Evolutionary conservation across 768 basidiomycete genomes (phyloP).

Genomic region (Naganishia friedmannii): DNA sequence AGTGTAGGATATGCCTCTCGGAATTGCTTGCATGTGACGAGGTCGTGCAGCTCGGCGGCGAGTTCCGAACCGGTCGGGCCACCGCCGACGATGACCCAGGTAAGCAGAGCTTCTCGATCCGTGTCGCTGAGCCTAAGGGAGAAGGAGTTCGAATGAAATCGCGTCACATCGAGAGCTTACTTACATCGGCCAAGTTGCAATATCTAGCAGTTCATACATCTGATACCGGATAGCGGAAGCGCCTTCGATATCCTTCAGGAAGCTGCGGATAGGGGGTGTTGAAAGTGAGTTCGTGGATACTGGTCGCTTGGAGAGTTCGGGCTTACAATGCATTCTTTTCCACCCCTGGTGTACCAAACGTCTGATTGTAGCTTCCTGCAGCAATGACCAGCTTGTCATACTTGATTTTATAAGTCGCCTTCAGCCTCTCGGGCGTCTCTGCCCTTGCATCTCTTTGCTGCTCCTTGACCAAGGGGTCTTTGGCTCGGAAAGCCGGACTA

Average conservation of each 20-base stretch:
- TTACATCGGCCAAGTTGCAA: constrained; percentile 24
- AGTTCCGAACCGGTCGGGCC: constrained; percentile 89
- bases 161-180: constrained; percentile 4
- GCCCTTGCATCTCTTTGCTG: constrained; percentile 32
- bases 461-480: constrained; percentile 30
- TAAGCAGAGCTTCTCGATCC: constrained; percentile 70
- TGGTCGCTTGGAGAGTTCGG: not conserved
- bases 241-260: constrained; percentile 72
- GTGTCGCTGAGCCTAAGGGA: constrained; percentile 71
- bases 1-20: constrained; percentile 57
- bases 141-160: constrained; percentile 59
- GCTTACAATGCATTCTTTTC: constrained; percentile 31
- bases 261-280: not conserved
- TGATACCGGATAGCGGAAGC: constrained; percentile 61
- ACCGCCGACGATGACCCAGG: constrained; percentile 87
- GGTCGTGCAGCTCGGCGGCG: constrained; percentile 75
- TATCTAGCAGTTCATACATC: constrained; percentile 61
- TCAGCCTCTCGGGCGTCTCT: constrained; percentile 36
- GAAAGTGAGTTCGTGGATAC: not conserved
- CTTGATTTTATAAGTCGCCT: constrained; percentile 47
- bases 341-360: constrained; percentile 56
- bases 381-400: constrained; percentile 83
- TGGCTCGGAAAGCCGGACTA: constrained; percentile 25
- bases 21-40: constrained; percentile 55
- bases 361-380: constrained; percentile 81